Evolutionary conservation across 1,139 yeast genomes (phyloP), one percentile per base, ranked within the genome.

Genomic region (Candida sanyaensis): DNA sequence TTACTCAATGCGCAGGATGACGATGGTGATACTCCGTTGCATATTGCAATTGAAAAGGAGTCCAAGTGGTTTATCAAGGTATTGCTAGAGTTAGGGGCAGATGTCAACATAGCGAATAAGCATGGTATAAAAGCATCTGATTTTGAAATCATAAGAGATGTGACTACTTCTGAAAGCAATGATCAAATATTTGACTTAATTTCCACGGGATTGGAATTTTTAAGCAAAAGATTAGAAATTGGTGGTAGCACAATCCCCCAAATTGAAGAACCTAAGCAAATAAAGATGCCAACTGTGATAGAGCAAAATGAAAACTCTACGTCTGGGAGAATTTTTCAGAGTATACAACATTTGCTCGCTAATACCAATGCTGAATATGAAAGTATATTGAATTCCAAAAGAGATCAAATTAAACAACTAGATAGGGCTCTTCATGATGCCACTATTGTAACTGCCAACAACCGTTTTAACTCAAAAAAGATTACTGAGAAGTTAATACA

Each of bases 41-140:
- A 92, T 63, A 81, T 91, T 50, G 97, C 98, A 0, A 95, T 96
- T 0, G 85, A 96, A 60, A 79, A 86, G 45, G 97, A 96, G 29
- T 86, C 88, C 57, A 83, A 80, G 55, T 84, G 92, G 67, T 83
- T 93, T 51, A 88, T 90, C 21, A 90, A 87, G 51, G 84, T 90
- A 46, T 75, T 93, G 47, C 63, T 93, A 24, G 96, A 87, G 55
- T 84, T 93, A 42, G 93, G 95, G 30, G 98, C 98, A 1, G 95
- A 91, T 61, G 81, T 89, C 3, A 75, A 77, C 37, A 73, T 89
- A 41, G 80, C 91, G 4, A 95, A 93, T 62, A 86, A 88, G 46
- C 86, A 92, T 6, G 97, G 97, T 0, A 77, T 91, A 31, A 81
- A 88, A 51, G 96, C 99, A 2, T 70, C 77, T 12, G 98, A 93